These are phyloP conservation scores for Lodderomyces beijingensis DNA, from an alignment of 1,139 yeast genomes.

Conservation along the genomic window DNA sequence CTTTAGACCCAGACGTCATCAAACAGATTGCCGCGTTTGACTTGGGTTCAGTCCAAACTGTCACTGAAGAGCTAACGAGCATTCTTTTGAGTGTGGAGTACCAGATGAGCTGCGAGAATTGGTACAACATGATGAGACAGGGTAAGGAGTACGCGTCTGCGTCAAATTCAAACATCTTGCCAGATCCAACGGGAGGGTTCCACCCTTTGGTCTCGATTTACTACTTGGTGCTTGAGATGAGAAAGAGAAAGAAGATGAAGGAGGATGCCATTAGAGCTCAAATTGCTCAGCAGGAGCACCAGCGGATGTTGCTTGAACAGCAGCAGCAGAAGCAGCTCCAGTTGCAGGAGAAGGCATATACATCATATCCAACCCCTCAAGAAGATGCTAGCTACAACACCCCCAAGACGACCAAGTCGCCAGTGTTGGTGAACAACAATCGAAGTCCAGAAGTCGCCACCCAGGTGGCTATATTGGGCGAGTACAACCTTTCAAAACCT, in stretches of 20 bases:
- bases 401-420: constrained; percentile 2
- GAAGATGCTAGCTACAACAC: constrained; percentile 1
- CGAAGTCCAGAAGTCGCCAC: constrained; percentile 14
- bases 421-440: constrained; percentile 7
- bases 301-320: constrained; percentile 4
- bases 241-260: constrained; percentile 62
- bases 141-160: constrained; percentile 43
- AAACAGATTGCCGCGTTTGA: constrained; percentile 76
- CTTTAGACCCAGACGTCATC: constrained; percentile 68
- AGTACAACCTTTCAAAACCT: constrained; percentile 6
- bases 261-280: constrained; percentile 37
- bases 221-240: constrained; percentile 80
- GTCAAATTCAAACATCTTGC: constrained; percentile 36
- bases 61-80: constrained; percentile 52
- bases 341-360: constrained; percentile 5
- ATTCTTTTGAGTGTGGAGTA: constrained; percentile 69
- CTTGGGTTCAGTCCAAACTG: constrained; percentile 63
- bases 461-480: constrained; percentile 12
- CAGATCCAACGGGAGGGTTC: constrained; percentile 85
- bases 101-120: constrained; percentile 56
- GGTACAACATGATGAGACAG: constrained; percentile 50
- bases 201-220: constrained; percentile 89
- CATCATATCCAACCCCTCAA: constrained; percentile 7
- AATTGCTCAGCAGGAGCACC: constrained; percentile 19
- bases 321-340: constrained; percentile 8